Conservation (phyloP, 352 stramenopile genomes). For the Globisporangium alternatum region DNA sequence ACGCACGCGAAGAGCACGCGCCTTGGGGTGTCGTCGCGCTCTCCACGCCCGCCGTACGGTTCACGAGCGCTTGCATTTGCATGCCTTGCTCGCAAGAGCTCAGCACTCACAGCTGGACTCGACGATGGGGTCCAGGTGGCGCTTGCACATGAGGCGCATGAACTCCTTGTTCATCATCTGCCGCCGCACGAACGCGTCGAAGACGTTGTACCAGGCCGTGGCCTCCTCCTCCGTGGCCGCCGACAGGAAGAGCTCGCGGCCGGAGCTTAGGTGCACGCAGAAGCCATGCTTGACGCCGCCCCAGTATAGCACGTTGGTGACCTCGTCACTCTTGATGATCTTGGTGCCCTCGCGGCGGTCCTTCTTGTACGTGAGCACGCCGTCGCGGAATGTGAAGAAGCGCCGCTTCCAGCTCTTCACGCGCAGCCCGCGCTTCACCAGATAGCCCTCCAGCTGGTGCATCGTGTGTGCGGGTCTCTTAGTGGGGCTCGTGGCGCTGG, state of each 20-base stretch:
- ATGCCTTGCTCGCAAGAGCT: conserved; percentile 7
- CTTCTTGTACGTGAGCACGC: conserved; percentile 63
- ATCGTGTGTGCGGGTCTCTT: conserved; percentile 8
- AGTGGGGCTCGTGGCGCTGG: background rate
- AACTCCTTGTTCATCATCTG: conserved; percentile 45
- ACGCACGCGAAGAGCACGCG: background rate
- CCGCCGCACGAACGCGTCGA: conserved; percentile 41
- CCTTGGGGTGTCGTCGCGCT: background rate
- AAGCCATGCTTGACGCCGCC: conserved; percentile 53
- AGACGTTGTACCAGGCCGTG: conserved; percentile 46
- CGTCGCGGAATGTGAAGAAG: conserved; percentile 66
- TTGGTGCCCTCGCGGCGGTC: conserved; percentile 37
- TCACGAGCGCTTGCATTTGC: too few relatives aligned
- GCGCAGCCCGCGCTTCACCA: conserved; percentile 55
- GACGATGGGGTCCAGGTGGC: conserved; percentile 47
- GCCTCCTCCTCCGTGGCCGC: conserved; percentile 51
- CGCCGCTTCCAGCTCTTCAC: conserved; percentile 68
- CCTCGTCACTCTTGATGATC: conserved; percentile 44
- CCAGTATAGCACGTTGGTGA: conserved; percentile 68
- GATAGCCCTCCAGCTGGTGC: conserved; percentile 40
- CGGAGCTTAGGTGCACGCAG: conserved; percentile 49
- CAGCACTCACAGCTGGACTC: conserved; percentile 36
- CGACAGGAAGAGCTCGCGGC: conserved; percentile 48
- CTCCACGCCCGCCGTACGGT: background rate
- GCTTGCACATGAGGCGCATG: conserved; percentile 41